Evolutionary conservation across 176 grass and related monocot species (phyloP), one percentile per base, ranked within the genome.

Genomic region (Tuctoria greenei): DNA sequence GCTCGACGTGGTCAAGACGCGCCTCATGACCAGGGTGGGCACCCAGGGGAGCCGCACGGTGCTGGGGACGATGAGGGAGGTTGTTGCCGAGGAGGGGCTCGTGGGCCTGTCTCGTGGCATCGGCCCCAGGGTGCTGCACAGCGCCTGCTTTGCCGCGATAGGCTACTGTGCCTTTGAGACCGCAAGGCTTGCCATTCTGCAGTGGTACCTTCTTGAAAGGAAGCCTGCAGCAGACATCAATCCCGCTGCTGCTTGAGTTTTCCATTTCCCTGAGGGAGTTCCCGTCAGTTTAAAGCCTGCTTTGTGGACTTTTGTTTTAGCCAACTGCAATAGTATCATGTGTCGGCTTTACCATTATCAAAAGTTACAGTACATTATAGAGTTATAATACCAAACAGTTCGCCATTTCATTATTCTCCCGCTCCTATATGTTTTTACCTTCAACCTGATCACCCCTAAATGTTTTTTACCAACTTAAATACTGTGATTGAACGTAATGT

Each of bases 161-260:
- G 95, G 95, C 0, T 95, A 98, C 87, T 98, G 75, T 7, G 82
- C 95, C 56, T 98, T 98, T 0, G 95, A 98, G 82, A 98, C 91
- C 0, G 91, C 81, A 10, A 94, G 89, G 77, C 81, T 95, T 14
- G 85, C 82, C 10, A 92, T 98, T 27, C 73, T 93, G 28, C 80
- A 90, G 46, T 69, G 77, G 21, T 92, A 92, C 65, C 46, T 90
- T 4, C 46, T 90, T 4, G 81, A 90, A 17, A 85, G 80, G 36
- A 79, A 78, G 16, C 86, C 60, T 20, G 26, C 66, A 0, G 72
- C 8, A 2, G 69, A 60, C 54, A 18, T 39, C 34, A 83, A 83
- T 50, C 24, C 51, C 0, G 74, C 31, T 31, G 26, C 62, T 57
- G 21, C 81, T 47, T 88, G 81, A 88, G 73, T 44, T 14, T 67